Conservation (phyloP, 805 yeast genomes). For the Nakazawaea sp. region DNA sequence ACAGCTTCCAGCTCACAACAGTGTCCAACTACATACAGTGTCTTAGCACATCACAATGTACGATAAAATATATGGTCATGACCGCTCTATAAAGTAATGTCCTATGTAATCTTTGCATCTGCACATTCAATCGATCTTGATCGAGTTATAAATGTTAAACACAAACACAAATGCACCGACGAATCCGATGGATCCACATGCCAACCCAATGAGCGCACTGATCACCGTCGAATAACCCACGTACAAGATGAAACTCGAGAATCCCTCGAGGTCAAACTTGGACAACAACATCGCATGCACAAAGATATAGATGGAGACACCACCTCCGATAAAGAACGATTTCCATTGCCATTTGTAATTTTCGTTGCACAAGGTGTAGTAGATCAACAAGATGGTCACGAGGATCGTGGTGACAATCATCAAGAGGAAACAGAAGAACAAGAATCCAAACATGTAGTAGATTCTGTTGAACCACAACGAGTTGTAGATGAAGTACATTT, state of each 20-base stretch:
- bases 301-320: slow-evolving; percentile 80
- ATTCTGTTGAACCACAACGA: slow-evolving; percentile 92
- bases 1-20: no score
- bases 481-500: slow-evolving; percentile 85
- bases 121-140: slow-evolving; percentile 59
- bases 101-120: background rate
- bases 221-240: slow-evolving; percentile 76
- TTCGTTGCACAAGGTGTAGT: slow-evolving; percentile 81
- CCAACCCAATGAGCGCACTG: slow-evolving; percentile 63
- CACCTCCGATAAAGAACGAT: slow-evolving; percentile 79
- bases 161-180: slow-evolving; percentile 67
- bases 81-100: no score
- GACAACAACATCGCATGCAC: slow-evolving; percentile 74
- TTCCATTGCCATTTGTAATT: slow-evolving; percentile 99
- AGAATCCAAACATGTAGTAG: slow-evolving; percentile 96
- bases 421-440: slow-evolving; percentile 79
- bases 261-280: slow-evolving; percentile 62
- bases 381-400: slow-evolving; percentile 73
- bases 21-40: no score
- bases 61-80: no score
- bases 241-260: slow-evolving; percentile 71
- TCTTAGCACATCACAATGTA: no score
- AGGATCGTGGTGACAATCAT: slow-evolving; percentile 77
- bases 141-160: slow-evolving; percentile 71
- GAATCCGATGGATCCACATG: slow-evolving; percentile 88